Evolutionary conservation across 2,329 filamentous ascomycete genomes (phyloP).

Genomic region (Cytospora schulzeri): DNA sequence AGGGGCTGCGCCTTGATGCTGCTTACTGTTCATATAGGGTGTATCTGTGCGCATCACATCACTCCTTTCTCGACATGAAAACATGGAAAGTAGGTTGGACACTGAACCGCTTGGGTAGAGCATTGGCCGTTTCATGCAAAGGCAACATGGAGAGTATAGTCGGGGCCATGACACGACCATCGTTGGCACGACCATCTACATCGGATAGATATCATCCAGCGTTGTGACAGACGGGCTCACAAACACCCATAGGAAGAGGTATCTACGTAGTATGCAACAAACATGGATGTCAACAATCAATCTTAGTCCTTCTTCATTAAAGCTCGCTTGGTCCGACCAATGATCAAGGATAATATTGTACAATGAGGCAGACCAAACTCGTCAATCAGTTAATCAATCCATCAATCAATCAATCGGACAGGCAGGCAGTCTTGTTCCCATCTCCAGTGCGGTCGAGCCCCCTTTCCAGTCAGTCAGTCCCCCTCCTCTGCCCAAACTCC

Average conservation of each 20-base stretch:
- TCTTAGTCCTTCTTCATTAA: not conserved
- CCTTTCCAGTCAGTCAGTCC: constrained; percentile 5
- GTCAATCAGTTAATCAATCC: constrained; percentile 10
- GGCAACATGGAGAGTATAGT: not conserved
- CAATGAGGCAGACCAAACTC: constrained; percentile 10
- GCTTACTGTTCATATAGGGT: no score
- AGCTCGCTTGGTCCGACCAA: constrained; percentile 10
- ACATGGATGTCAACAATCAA: not conserved
- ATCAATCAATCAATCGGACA: constrained; percentile 9
- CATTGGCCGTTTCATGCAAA: not conserved
- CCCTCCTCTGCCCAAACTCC: constrained; percentile 21
- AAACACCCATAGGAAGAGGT: not conserved
- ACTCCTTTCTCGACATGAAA: no score
- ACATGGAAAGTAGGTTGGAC: no score
- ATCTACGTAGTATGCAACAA: no score
- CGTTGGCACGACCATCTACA: not conserved
- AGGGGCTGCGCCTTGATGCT: no score
- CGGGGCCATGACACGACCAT: not conserved
- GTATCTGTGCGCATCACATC: no score
- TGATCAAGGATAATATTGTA: constrained; percentile 17
- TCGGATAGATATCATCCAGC: not conserved
- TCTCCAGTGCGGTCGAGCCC: constrained; percentile 1
- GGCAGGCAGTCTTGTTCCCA: constrained; percentile 10
- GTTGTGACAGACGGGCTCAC: not conserved
- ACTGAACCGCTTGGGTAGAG: not conserved